Evolutionary conservation across 352 stramenopile species (phyloP).

Genomic region (Pythium dissimile): DNA sequence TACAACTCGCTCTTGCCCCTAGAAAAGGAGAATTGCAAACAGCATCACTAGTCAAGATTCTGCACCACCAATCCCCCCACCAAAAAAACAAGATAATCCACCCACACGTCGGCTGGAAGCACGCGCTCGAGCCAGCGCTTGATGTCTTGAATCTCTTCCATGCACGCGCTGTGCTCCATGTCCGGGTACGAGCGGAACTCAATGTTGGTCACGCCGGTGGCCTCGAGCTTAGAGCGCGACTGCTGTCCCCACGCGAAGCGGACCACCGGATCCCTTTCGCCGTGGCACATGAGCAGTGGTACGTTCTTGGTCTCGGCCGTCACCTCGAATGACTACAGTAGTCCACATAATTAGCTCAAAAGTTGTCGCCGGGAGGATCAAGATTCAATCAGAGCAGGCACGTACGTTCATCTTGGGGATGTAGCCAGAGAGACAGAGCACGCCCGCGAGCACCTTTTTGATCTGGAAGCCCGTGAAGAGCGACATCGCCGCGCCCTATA

Average conservation of each 20-base stretch:
- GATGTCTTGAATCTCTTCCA: conserved; percentile 69
- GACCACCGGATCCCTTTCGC: conserved; percentile 61
- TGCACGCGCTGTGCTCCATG: conserved; percentile 62
- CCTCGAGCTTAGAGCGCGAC: conserved; percentile 59
- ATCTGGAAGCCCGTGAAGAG: conserved; percentile 82
- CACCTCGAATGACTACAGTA: conserved; percentile 41
- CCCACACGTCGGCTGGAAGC: not conserved
- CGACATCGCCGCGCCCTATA: conserved; percentile 83
- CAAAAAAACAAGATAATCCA: not conserved
- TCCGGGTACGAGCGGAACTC: conserved; percentile 61
- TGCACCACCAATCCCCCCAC: too few relatives aligned
- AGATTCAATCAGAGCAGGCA: conserved; percentile 5
- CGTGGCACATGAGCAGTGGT: conserved; percentile 77
- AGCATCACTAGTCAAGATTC: too few relatives aligned
- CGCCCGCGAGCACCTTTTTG: conserved; percentile 49
- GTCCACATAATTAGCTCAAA: not conserved
- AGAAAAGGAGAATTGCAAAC: too few relatives aligned
- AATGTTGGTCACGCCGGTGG: conserved; percentile 43
- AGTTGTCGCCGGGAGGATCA: not conserved
- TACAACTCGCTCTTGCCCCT: conserved; percentile 11
- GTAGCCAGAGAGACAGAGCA: conserved; percentile 73
- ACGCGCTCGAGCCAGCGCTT: conserved; percentile 57
- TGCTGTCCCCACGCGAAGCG: conserved; percentile 54
- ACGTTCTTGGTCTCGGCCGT: conserved; percentile 49
- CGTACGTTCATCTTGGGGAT: conserved; percentile 42